Evolutionary conservation across 2,329 filamentous ascomycete species (phyloP), one percentile per base, ranked within the genome.

Genomic region (Botrytis aclada): DNA sequence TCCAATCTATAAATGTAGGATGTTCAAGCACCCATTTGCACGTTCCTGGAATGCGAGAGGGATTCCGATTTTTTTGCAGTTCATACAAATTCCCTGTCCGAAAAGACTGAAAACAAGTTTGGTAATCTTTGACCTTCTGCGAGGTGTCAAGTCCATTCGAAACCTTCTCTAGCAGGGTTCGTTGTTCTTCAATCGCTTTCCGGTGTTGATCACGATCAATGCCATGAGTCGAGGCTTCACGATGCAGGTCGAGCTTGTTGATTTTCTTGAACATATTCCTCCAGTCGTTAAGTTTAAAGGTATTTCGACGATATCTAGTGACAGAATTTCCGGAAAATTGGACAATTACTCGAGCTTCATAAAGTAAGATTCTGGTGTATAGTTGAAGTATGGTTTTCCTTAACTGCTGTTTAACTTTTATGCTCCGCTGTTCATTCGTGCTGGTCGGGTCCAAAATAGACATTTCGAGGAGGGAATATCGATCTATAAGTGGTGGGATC

Each of bases 1-100:
- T 34, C 69, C 56, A 70, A n/a, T 34, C 12, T 0, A 41, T 34
- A 10, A 61, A 70, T 18, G n/a, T n/a, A n/a, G 25, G 18, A 10
- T 61, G 29, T 3, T 70, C 29, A 5, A 70, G 20, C 25, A 62
- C 37, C 56, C 41, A 70, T 10, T 61, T 61, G 34, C 69, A 70
- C 3, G 62, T 45, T 45, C n/a, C 62, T 41, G 62, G n/a, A 4
- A 64, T 32, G 12, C 62, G 39, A 64, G 16, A 32, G 3, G 62
- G n/a, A 14, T 43, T 64, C n/a, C 16, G 8, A 63, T 41, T 12
- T 18, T 63, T 63, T 25, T 63, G 61, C 1, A 63, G 34, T 39
- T 63, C 61, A 29, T 63, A 63, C 20, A 41, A 5, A 41, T 63
- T 63, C 5, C 61, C 61, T 4, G 5, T 39, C 3, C 61, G 25